Base-by-base conservation (phyloP, 1,284 basidiomycete species). In the Fomitopsis pinicola region DNA sequence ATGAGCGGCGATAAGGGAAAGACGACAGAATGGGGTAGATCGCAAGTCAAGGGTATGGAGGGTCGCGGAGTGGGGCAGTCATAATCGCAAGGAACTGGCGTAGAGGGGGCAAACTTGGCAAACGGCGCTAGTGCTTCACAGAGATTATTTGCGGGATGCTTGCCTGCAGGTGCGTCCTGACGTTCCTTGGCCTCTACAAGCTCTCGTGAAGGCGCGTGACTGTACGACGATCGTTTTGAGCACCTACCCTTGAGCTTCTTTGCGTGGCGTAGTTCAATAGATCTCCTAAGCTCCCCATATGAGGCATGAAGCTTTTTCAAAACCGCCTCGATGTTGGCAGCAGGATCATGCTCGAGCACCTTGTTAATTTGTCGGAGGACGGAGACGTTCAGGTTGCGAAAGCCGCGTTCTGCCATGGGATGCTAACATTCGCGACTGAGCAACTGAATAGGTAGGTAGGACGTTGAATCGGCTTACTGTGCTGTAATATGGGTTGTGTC, bases 321-420 rank as follows among this genome's bases (percentile, higher is more conserved):
- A 46, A 62, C 42, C 7, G 17, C 19, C 58, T 62, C 57, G 6
- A 62, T 30, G n/a, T 62, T 57, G 36, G 42, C 61, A 33, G 52
- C 35, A 8, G 44, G 33, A 42, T 60, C 59, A 14, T 56, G 12
- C 36, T 59, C 57, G n/a, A 62, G 35, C 10, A 42, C 54, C 44
- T 59, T 59, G 26, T 48, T 28, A 0, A 57, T 58, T 17, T 55
- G 44, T 15, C 45, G 45, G 17, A 52, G 44, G 19, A 46, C 44
- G 5, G 44, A 46, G 19, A 14, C 26, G 44, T 42, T 56, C 19
- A 60, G 54, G 22, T 56, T 60, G 9, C 55, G 59, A 53, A 56
- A 60, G 54, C 54, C 35, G 44, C 59, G 54, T 22, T 56, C 59
- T 40, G 38, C 14, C 38, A 40, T 40, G 38, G 38, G 2, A 15